Evolutionary conservation across 768 basidiomycete genomes (phyloP).

Genomic region (Omphalotus guepiniiformis): DNA sequence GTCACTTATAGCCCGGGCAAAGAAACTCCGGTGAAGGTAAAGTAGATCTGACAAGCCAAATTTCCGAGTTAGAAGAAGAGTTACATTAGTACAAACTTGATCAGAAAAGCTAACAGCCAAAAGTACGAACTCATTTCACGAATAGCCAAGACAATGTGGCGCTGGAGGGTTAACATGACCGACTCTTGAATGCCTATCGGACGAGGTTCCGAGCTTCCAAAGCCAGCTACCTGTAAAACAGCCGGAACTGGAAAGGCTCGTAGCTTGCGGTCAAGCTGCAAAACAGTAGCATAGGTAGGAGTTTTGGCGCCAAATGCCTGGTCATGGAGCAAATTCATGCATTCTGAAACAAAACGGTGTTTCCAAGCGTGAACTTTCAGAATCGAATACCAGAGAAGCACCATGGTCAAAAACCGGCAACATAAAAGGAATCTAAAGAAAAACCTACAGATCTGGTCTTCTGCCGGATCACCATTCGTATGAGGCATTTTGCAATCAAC

Average conservation of each 20-base stretch:
- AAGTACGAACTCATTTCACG: constrained; percentile 59
- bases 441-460: constrained; percentile 57
- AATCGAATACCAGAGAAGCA: constrained; percentile 3
- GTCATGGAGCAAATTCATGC: constrained; percentile 65
- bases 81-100: background rate
- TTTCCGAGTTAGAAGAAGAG: constrained; percentile 6
- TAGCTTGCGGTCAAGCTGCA: constrained; percentile 65
- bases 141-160: constrained; percentile 65
- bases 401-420: constrained; percentile 3
- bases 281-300: constrained; percentile 61
- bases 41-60: constrained; percentile 68
- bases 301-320: constrained; percentile 70
- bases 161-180: constrained; percentile 52
- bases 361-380: constrained; percentile 65
- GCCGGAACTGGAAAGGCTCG: constrained; percentile 65
- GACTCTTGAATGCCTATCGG: constrained; percentile 44
- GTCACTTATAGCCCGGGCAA: constrained; percentile 68
- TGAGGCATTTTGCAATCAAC: constrained; percentile 64
- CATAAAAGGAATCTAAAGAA: constrained; percentile 2
- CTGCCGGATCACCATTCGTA: constrained; percentile 35
- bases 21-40: constrained; percentile 71
- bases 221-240: constrained; percentile 63
- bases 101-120: constrained; percentile 5
- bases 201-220: constrained; percentile 50
- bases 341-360: constrained; percentile 63